Base-by-base conservation (phyloP, 129 eudicot species). In the Centaurea solstitialis region DNA sequence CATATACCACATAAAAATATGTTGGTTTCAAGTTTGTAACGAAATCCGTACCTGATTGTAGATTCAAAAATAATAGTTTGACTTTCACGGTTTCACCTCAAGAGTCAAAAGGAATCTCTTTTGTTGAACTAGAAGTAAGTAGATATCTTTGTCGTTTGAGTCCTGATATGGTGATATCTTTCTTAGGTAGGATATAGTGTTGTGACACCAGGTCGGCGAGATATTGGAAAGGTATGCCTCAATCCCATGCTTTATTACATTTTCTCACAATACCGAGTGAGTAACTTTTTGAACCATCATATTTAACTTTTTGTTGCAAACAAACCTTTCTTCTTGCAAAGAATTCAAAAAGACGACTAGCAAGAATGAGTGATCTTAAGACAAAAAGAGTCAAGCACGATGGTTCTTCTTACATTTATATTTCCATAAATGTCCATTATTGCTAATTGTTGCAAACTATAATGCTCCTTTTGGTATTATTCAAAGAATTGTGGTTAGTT, bases 181-280 rank as follows among this genome's bases (percentile, higher is more conserved):
- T 82, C 76, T 75, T 85, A 93, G 98, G 93, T 93, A 76, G 96
- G 98, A 85, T 93, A 89, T 87, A 85, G 66, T 66, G 98, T 93
- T 66, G 93, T 91, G 59, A 93, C 96, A 6, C 96, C 96, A 26
- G 87, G 84, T 41, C 79, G 75, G 7, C 85, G 80, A 82, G 81
- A 70, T 45, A 84, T 93, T 40, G 98, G 98, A 30, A 93, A 90
- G 93, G 96, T 93, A 75, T 79, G 76, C 53, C 68, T 22, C 59
- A 13, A 23, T 66, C 62, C 21, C 15, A 33, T 3, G 30, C 62
- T 7, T 21, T 39, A 45, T 38, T 21, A 81, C 13, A 28, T 70
- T 24, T 39, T 26, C 62, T 45, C 38, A 7, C 35, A 6, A 20
- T 78, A 78, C 11, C 0, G 10, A 66, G 65, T 77, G 12, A 39